phyloP scores from a whole-genome alignment of 2,329 filamentous ascomycete genomes.

The Curvularia sp. region DNA sequence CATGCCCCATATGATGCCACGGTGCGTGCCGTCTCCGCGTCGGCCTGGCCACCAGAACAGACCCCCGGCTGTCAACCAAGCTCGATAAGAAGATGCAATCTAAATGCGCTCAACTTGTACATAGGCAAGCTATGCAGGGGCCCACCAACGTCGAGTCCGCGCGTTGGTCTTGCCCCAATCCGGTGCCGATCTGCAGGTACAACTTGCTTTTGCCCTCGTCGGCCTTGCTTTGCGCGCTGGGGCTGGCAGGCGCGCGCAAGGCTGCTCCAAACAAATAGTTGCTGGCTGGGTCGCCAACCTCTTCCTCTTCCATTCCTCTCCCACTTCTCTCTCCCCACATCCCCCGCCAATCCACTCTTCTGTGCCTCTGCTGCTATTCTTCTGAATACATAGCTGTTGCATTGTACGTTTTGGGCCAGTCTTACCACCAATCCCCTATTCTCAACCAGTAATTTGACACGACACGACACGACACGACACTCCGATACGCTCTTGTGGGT shows the following conservation, averaged over 20 bases:
- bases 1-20: too few relatives aligned
- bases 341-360: background rate
- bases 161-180: slow-evolving; percentile 16
- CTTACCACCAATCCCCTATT: background rate
- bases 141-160: slow-evolving; percentile 7
- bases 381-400: background rate
- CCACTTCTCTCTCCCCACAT: background rate
- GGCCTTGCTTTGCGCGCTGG: slow-evolving; percentile 21
- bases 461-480: slow-evolving; percentile 2
- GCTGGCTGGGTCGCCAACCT: slow-evolving; percentile 14
- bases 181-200: slow-evolving; percentile 23
- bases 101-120: background rate
- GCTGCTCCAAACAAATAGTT: slow-evolving; percentile 26
- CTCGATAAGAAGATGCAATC: background rate
- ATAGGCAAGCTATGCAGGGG: slow-evolving; percentile 12
- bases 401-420: background rate
- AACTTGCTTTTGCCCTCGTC: slow-evolving; percentile 13
- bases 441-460: background rate
- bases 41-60: background rate
- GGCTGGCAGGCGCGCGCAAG: slow-evolving; percentile 12
- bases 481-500: slow-evolving; percentile 9
- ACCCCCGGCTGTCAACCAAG: background rate
- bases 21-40: background rate
- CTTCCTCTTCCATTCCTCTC: slow-evolving; percentile 2
- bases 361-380: background rate